A percentile compares a stretch with the other conserved stretches of the same genome.
Evolutionary conservation across 2,329 filamentous ascomycete genomes (phyloP).

Genomic region (Albifimbria verrucaria): DNA sequence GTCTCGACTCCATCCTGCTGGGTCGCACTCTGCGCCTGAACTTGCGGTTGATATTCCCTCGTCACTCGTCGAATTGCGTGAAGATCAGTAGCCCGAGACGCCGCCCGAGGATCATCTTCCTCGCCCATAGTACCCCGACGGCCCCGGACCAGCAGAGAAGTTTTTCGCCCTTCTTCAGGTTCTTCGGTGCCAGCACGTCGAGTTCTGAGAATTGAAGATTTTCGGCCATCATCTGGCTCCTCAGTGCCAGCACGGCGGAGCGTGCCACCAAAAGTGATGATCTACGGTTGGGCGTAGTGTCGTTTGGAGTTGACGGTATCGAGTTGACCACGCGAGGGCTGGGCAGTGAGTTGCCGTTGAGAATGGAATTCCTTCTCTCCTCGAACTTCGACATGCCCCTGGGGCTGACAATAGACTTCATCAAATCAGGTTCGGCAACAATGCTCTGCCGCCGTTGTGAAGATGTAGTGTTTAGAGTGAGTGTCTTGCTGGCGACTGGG

Average conservation of each 20-base stretch:
- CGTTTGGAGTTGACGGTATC: conserved; percentile 37
- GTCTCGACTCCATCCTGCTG: conserved; percentile 12
- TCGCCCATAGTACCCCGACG: conserved; percentile 45
- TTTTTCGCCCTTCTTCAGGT: conserved; percentile 41
- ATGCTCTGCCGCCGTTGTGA: conserved; percentile 39
- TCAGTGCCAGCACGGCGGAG: conserved; percentile 47
- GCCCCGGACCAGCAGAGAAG: conserved; percentile 41
- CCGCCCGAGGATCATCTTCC: conserved; percentile 52
- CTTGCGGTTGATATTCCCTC: conserved; percentile 25
- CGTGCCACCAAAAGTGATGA: conserved; percentile 50
- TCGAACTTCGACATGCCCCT: conserved; percentile 50
- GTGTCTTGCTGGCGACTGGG: conserved; percentile 43
- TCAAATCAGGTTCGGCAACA: conserved; percentile 34
- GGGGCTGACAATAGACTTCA: conserved; percentile 40
- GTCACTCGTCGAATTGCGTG: conserved; percentile 31
- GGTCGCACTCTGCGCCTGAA: conserved; percentile 29
- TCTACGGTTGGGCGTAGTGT: conserved; percentile 38
- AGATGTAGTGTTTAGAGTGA: conserved; percentile 28
- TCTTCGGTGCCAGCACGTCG: conserved; percentile 46
- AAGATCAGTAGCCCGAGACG: conserved; percentile 59
- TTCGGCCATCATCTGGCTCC: conserved; percentile 48
- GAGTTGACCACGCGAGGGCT: conserved; percentile 40
- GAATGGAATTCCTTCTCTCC: conserved; percentile 47
- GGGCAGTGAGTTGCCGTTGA: conserved; percentile 41
- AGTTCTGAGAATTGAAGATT: conserved; percentile 44